A percentile compares a stretch with the other conserved stretches of the same genome.
Conservation (phyloP, 176 grass and related monocot species). For the Poa annua region DNA sequence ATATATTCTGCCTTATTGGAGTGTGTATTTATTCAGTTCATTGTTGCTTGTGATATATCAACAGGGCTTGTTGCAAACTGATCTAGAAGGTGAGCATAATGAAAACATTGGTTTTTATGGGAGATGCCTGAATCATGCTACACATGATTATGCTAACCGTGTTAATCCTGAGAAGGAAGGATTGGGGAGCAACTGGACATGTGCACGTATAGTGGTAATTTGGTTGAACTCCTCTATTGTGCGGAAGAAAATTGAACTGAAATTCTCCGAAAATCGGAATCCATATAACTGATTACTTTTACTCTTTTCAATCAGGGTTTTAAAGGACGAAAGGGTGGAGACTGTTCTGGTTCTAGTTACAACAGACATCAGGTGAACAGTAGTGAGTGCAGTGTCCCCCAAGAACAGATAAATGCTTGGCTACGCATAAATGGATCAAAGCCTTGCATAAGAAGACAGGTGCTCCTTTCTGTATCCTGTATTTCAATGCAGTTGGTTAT, state of each 20-base stretch:
- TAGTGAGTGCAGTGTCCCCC: conserved; percentile 68
- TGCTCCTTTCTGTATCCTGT: conserved; percentile 25
- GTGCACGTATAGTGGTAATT: conserved; percentile 80
- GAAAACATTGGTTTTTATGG: conserved; percentile 93
- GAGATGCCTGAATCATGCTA: conserved; percentile 77
- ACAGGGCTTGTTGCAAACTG: conserved; percentile 92
- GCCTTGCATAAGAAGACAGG: conserved; percentile 52
- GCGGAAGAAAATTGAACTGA: too few relatives aligned
- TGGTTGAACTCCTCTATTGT: conserved; percentile 14
- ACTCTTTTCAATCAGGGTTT: conserved; percentile 59
- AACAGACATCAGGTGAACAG: conserved; percentile 40
- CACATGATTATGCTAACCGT: conserved; percentile 29
- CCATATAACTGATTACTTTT: conserved; percentile 12
- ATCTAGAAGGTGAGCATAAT: conserved; percentile 76
- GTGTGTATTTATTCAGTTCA: conserved; percentile 19
- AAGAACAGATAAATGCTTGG: conserved; percentile 98
- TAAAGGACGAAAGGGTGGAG: conserved; percentile 68
- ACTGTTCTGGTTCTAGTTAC: conserved; percentile 38
- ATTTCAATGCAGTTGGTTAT: background rate
- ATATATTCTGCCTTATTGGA: conserved; percentile 11
- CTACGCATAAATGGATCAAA: conserved; percentile 82
- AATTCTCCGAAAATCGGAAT: conserved; percentile 11
- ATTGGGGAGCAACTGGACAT: conserved; percentile 59
- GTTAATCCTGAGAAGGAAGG: conserved; percentile 53
- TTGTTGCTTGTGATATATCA: conserved; percentile 33